Percentiles rank a stretch among this genome's conserved stretches.
Conservation (phyloP, 306 rosid genomes). For the Begonia peltatifolia region DNA sequence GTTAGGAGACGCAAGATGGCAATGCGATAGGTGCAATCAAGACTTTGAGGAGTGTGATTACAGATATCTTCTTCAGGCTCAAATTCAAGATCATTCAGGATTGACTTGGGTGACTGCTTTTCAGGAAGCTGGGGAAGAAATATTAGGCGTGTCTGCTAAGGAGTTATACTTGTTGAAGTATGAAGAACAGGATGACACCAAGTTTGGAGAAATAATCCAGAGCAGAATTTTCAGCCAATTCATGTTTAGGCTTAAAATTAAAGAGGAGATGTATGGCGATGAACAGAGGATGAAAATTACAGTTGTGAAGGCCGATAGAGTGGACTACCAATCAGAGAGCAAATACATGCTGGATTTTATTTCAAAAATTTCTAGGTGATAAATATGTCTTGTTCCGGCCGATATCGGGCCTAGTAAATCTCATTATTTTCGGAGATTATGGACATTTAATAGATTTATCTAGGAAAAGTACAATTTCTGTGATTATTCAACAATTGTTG, state of each 20-base stretch:
- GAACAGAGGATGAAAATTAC: conserved; percentile 87
- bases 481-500: too few relatives aligned
- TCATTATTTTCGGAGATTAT: too few relatives aligned
- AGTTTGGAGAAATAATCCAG: conserved; percentile 50
- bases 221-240: conserved; percentile 50
- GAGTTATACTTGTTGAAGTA: conserved; percentile 64
- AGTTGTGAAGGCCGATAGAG: conserved; percentile 70
- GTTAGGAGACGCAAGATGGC: conserved; percentile 54
- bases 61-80: conserved; percentile 95
- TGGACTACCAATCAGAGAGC: conserved; percentile 61
- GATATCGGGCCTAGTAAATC: too few relatives aligned
- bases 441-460: too few relatives aligned
- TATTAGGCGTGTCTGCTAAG: conserved; percentile 63
- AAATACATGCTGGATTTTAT: conserved; percentile 40
- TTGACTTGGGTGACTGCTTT: conserved; percentile 94
- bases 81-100: conserved; percentile 77
- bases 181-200: conserved; percentile 54
- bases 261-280: conserved; percentile 74
- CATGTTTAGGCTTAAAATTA: conserved; percentile 70
- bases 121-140: conserved; percentile 91
- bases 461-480: too few relatives aligned
- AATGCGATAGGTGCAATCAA: conserved; percentile 88
- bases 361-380: too few relatives aligned
- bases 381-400: too few relatives aligned
- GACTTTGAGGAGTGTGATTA: conserved; percentile 88